Evolutionary conservation across 768 basidiomycete species (phyloP).

Genomic region (Tephrocybe sp.): DNA sequence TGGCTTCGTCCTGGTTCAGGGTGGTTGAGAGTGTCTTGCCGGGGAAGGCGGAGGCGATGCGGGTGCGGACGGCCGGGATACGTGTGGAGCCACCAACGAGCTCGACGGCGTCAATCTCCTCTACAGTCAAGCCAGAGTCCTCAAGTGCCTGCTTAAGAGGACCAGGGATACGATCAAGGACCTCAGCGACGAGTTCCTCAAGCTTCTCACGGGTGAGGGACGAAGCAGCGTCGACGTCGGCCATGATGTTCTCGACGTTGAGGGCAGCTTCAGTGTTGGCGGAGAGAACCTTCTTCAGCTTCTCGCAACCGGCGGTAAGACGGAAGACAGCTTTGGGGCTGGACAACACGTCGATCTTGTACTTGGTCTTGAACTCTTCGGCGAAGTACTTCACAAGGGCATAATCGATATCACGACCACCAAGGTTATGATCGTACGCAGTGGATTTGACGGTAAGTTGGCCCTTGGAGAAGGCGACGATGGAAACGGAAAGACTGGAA

Average conservation of each 20-base stretch:
- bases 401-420: slow-evolving; percentile 95
- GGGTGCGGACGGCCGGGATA: slow-evolving; percentile 85
- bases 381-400: slow-evolving; percentile 89
- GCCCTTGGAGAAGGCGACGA: slow-evolving; percentile 94
- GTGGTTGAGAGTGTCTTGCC: slow-evolving; percentile 87
- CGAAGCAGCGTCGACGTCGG: slow-evolving; percentile 90
- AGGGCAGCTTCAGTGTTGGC: slow-evolving; percentile 88
- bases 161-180: slow-evolving; percentile 72
- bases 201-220: slow-evolving; percentile 80
- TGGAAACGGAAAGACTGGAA: slow-evolving; percentile 80
- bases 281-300: slow-evolving; percentile 93
- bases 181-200: slow-evolving; percentile 70
- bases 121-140: slow-evolving; percentile 76
- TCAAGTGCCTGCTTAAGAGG: slow-evolving; percentile 78
- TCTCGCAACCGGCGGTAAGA: slow-evolving; percentile 83
- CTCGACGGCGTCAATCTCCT: slow-evolving; percentile 89
- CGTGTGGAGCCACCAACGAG: slow-evolving; percentile 93
- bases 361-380: slow-evolving; percentile 90
- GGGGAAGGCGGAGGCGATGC: slow-evolving; percentile 80
- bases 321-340: slow-evolving; percentile 94
- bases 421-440: slow-evolving; percentile 90
- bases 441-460: slow-evolving; percentile 83
- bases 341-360: slow-evolving; percentile 93
- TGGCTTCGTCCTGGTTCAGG: slow-evolving; percentile 96
- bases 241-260: slow-evolving; percentile 95